phyloP scores from a whole-genome alignment of 78 protist species.

The Dictyostelium intermedium region DNA sequence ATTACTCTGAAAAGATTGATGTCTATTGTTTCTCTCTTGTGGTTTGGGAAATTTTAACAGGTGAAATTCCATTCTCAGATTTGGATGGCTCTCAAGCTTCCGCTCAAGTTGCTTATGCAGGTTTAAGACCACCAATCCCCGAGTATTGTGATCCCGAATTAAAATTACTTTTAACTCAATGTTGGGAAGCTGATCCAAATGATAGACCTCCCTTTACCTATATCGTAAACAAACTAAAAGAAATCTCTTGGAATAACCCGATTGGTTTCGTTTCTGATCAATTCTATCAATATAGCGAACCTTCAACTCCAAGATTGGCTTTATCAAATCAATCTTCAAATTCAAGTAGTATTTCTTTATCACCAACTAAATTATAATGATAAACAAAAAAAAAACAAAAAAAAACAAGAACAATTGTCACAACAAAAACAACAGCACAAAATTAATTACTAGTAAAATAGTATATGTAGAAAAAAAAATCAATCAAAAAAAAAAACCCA shows the following conservation, averaged over 20 bases:
- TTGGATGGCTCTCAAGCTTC: slow-evolving; percentile 76
- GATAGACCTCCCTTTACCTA: slow-evolving; percentile 23
- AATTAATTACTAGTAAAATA: neutral
- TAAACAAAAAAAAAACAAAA: neutral
- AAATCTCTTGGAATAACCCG: slow-evolving; percentile 65
- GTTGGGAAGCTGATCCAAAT: slow-evolving; percentile 68
- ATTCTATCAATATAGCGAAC: slow-evolving; percentile 13
- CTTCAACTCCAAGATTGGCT: slow-evolving; percentile 3
- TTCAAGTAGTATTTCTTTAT: neutral
- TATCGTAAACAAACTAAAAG: slow-evolving; percentile 30
- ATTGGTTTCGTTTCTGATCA: slow-evolving; percentile 44
- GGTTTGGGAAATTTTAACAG: slow-evolving; percentile 59
- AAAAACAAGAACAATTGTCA: neutral
- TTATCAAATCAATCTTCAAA: neutral
- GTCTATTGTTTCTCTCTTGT: slow-evolving; percentile 73
- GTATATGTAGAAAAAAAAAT: neutral
- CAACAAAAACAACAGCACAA: neutral
- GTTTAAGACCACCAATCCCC: slow-evolving; percentile 54
- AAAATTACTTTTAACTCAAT: slow-evolving; percentile 9
- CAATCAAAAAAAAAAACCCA: neutral
- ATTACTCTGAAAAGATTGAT: slow-evolving; percentile 53
- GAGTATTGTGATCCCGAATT: slow-evolving; percentile 33
- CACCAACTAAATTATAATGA: neutral
- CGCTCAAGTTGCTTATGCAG: slow-evolving; percentile 66
- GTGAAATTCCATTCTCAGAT: slow-evolving; percentile 71